phyloP scores from a whole-genome alignment of 768 basidiomycete genomes.

The Kwoniella dendrophila region DNA sequence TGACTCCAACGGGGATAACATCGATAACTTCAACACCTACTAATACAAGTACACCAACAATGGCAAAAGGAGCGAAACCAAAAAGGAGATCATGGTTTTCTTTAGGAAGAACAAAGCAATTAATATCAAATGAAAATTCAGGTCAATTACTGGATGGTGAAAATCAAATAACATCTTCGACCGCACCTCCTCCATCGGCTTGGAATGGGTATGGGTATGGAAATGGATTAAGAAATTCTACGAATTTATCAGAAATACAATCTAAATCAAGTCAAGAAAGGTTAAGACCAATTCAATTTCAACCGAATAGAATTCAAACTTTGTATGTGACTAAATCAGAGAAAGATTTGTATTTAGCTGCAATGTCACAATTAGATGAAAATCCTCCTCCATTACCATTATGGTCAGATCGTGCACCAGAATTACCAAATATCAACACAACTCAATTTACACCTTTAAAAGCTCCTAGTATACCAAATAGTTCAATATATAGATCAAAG shows the following conservation, averaged over 20 bases:
- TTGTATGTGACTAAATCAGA: conserved; percentile 47
- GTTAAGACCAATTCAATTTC: conserved; percentile 35
- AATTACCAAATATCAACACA: conserved; percentile 24
- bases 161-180: background rate
- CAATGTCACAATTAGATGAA: conserved; percentile 47
- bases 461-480: conserved; percentile 2
- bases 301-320: conserved; percentile 38
- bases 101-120: conserved; percentile 4
- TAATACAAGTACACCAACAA: background rate
- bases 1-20: background rate
- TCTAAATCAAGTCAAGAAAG: conserved; percentile 19
- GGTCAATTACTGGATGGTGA: no score
- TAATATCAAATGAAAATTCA: background rate
- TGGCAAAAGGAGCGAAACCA: background rate
- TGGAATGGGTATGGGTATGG: conserved; percentile 5
- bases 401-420: conserved; percentile 46
- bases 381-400: conserved; percentile 40
- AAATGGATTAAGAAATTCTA: no score
- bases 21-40: conserved; percentile 1
- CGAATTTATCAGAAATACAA: no score
- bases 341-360: conserved; percentile 46
- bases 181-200: conserved; percentile 11
- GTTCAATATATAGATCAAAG: background rate
- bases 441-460: conserved; percentile 7
- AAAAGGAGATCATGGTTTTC: conserved; percentile 24